Conservation (phyloP, 371 early-diverging fungal genomes). For the Batkoa obscura region DNA sequence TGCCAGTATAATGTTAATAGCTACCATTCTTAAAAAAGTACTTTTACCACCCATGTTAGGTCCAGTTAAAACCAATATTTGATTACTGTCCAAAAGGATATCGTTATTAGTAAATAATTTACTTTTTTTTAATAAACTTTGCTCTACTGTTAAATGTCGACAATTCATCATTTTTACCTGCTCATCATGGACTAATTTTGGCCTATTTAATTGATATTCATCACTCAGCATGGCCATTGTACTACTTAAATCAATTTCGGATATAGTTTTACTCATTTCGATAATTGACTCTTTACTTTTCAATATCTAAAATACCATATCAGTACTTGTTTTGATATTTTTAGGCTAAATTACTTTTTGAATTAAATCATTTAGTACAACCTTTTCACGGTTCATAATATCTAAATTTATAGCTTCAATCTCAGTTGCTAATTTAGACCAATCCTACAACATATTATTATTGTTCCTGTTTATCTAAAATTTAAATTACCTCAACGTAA, state of each 20-base stretch:
- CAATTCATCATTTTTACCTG: constrained; percentile 28
- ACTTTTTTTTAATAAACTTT: constrained; percentile 30
- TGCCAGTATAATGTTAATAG: constrained; percentile 64
- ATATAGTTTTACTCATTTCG: constrained; percentile 28
- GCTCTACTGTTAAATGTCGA: constrained; percentile 81
- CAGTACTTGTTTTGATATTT: background rate
- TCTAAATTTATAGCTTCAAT: too few relatives aligned
- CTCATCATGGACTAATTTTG: background rate
- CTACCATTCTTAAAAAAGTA: constrained; percentile 62
- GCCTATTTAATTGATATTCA: background rate
- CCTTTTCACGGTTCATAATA: too few relatives aligned
- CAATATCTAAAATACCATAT: too few relatives aligned
- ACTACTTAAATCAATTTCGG: constrained; percentile 45
- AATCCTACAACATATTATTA: too few relatives aligned
- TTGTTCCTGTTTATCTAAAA: too few relatives aligned
- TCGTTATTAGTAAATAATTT: constrained; percentile 57
- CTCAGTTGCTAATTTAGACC: too few relatives aligned
- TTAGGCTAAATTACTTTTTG: background rate
- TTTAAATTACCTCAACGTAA: constrained; percentile 5
- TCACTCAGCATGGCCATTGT: constrained; percentile 20
- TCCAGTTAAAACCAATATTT: constrained; percentile 13
- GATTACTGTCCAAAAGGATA: constrained; percentile 11
- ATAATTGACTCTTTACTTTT: constrained; percentile 15
- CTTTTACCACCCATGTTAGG: constrained; percentile 96
- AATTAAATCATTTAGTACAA: background rate